Percentiles rank a stretch among this genome's conserved stretches.
These are phyloP conservation scores for Batrachochytrium dendrobatidis DNA, from an alignment of 371 early-diverging fungal genomes.

Conservation along the genomic window DNA sequence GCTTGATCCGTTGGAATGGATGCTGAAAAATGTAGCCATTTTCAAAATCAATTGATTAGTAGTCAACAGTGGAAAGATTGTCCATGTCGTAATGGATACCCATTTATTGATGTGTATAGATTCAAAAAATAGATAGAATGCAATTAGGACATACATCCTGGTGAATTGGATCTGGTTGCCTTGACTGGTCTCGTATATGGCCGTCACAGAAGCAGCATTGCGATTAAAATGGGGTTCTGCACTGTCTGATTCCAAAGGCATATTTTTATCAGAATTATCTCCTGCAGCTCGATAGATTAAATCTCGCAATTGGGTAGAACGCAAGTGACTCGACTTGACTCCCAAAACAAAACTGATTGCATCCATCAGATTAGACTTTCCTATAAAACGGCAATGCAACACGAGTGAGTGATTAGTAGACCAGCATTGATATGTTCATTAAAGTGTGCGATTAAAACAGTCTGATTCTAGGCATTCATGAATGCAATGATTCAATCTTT, in stretches of 20 bases:
- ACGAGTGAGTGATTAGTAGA: too few species aligned
- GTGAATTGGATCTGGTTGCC: slow-evolving; percentile 53
- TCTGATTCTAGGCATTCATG: too few species aligned
- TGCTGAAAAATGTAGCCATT: slow-evolving; percentile 28
- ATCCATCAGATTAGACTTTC: slow-evolving; percentile 99
- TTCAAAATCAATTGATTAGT: too few species aligned
- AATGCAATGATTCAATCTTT: too few species aligned
- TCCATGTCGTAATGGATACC: not conserved
- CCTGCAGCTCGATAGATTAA: slow-evolving; percentile 70
- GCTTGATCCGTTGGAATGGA: slow-evolving; percentile 65
- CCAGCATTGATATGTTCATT: too few species aligned
- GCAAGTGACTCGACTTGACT: slow-evolving; percentile 77
- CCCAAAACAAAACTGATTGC: slow-evolving; percentile 98
- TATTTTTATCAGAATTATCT: slow-evolving; percentile 24
- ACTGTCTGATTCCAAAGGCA: slow-evolving; percentile 3
- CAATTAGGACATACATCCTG: slow-evolving; percentile 37
- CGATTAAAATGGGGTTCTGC: not conserved
- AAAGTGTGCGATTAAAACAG: not conserved
- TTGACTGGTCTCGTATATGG: slow-evolving; percentile 62
- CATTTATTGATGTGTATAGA: not conserved
- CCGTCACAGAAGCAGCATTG: slow-evolving; percentile 61
- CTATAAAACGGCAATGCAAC: slow-evolving; percentile 32
- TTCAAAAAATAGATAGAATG: not conserved
- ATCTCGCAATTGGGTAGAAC: slow-evolving; percentile 81
- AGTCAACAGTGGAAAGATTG: not conserved